These are phyloP conservation scores for Fusarium sp. DNA, from an alignment of 2,329 filamentous ascomycete genomes.

Conservation along the genomic window DNA sequence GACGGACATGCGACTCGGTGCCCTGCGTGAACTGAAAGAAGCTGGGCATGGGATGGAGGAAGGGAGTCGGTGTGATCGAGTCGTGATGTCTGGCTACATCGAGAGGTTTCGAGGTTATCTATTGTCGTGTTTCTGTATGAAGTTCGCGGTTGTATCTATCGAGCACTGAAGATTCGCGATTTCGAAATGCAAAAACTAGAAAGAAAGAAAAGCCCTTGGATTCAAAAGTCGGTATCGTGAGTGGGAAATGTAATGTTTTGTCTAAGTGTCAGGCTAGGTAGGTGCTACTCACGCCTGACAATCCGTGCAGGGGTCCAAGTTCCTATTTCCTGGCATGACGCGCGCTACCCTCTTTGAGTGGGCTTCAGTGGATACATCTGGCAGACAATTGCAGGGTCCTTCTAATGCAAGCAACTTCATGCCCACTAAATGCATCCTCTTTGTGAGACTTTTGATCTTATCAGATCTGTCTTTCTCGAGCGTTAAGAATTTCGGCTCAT, in stretches of 20 bases:
- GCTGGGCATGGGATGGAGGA: constrained; percentile 63
- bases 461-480: neutral
- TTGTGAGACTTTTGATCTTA: neutral
- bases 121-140: neutral
- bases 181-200: neutral
- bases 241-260: constrained; percentile 17
- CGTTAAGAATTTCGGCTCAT: neutral
- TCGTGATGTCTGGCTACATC: constrained; percentile 37
- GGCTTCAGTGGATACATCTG: constrained; percentile 21
- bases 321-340: constrained; percentile 29
- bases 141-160: neutral
- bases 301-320: constrained; percentile 34
- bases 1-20: constrained; percentile 66
- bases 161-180: neutral
- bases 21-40: constrained; percentile 77
- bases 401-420: neutral
- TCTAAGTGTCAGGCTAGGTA: constrained; percentile 21
- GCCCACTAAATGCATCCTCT: neutral
- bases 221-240: constrained; percentile 25
- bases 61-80: constrained; percentile 24
- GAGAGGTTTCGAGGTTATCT: constrained; percentile 19
- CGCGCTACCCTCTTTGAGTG: constrained; percentile 18
- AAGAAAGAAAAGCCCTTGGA: neutral
- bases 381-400: constrained; percentile 16
- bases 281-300: constrained; percentile 26